Percentiles rank a stretch among this genome's conserved stretches.
Evolutionary conservation across 2,329 filamentous ascomycete species (phyloP).

Genomic region (Claviceps purpurea): DNA sequence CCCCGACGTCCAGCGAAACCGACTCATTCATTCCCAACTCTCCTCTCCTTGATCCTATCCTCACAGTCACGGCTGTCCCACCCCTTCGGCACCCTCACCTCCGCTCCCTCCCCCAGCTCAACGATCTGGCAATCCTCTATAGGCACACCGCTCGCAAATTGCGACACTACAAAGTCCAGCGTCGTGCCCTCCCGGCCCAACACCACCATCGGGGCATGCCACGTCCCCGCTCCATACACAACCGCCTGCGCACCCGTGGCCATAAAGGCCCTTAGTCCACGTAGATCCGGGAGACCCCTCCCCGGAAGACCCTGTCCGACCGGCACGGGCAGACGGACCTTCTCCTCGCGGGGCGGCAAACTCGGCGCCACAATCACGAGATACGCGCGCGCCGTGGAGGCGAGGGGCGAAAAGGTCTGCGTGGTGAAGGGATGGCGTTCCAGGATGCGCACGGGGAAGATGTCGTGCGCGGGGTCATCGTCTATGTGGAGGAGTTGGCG

Average conservation of each 20-base stretch:
- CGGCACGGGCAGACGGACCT: constrained; percentile 16
- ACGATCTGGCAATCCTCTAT: constrained; percentile 85
- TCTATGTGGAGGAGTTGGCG: constrained; percentile 13
- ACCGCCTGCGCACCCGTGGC: constrained; percentile 70
- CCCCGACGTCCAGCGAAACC: no score
- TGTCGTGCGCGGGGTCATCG: constrained; percentile 5
- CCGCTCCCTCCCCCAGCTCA: constrained; percentile 23
- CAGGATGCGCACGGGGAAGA: constrained; percentile 55
- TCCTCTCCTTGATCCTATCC: no score
- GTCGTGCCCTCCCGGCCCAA: constrained; percentile 45
- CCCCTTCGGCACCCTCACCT: constrained; percentile 19
- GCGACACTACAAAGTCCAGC: constrained; percentile 79
- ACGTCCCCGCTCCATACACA: constrained; percentile 83
- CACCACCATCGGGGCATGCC: constrained; percentile 93
- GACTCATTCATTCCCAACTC: no score
- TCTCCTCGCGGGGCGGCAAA: constrained; percentile 29
- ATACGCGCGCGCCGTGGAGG: constrained; percentile 41
- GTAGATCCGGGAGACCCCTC: constrained; percentile 58
- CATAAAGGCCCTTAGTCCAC: constrained; percentile 60
- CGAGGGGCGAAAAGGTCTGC: constrained; percentile 80
- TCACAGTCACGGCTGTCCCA: constrained; percentile 7
- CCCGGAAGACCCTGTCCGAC: constrained; percentile 34
- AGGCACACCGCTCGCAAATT: constrained; percentile 72
- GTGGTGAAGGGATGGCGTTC: constrained; percentile 90
- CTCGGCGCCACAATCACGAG: constrained; percentile 84